Conservation (phyloP, 1,139 yeast genomes). For the Nakaseomyces sp. region DNA sequence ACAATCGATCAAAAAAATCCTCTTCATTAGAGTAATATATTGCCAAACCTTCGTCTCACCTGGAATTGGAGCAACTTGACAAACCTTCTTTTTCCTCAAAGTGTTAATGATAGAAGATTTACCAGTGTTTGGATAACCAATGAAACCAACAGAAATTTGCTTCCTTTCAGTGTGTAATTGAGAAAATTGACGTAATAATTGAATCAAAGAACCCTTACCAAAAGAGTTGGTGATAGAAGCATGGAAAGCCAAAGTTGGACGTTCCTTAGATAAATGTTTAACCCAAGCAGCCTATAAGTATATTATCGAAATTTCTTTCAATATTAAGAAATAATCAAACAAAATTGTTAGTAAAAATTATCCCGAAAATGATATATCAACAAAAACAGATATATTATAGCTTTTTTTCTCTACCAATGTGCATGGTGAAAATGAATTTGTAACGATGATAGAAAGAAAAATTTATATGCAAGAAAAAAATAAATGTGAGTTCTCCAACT, state of each 20-base stretch:
- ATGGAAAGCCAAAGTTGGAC: slow-evolving; percentile 94
- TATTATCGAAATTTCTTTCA: slow-evolving; percentile 32
- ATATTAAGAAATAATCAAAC: background rate
- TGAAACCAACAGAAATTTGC: slow-evolving; percentile 93
- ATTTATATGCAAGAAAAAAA: slow-evolving; percentile 6
- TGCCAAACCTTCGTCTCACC: slow-evolving; percentile 99
- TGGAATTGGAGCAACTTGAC: slow-evolving; percentile 96
- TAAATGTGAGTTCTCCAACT: slow-evolving; percentile 68
- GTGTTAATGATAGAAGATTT: slow-evolving; percentile 94
- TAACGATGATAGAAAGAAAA: background rate
- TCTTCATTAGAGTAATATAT: slow-evolving; percentile 92
- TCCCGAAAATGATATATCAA: background rate
- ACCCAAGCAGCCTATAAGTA: slow-evolving; percentile 95
- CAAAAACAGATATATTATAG: too few species aligned
- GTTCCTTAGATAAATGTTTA: slow-evolving; percentile 80
- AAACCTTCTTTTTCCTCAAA: slow-evolving; percentile 86
- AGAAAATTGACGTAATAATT: slow-evolving; percentile 85
- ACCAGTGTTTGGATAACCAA: slow-evolving; percentile 97
- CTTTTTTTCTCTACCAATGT: background rate
- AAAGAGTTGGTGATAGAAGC: slow-evolving; percentile 96
- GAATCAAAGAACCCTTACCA: slow-evolving; percentile 95
- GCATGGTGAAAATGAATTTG: background rate
- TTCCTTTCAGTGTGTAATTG: slow-evolving; percentile 85
- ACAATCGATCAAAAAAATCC: slow-evolving; percentile 90
- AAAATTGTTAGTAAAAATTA: background rate